phyloP scores from a whole-genome alignment of 352 stramenopile species.

The Saprolegnia parasitica region DNA sequence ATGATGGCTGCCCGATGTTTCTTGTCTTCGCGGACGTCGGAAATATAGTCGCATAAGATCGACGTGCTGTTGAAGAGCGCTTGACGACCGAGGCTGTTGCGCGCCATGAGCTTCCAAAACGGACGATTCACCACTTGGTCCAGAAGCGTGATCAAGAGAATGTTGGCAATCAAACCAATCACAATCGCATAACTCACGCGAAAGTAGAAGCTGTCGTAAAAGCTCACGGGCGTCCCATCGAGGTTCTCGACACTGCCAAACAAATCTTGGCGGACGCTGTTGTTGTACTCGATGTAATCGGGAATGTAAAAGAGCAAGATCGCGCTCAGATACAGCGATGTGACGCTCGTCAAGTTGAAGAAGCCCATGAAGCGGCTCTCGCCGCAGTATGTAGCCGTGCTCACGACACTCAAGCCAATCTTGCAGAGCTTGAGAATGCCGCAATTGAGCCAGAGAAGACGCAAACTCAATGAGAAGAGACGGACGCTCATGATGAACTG shows the following conservation, averaged over 20 bases:
- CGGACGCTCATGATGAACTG: background rate
- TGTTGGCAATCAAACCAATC: slow-evolving; percentile 7
- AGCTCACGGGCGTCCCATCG: background rate
- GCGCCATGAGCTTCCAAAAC: background rate
- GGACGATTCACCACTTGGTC: slow-evolving; percentile 9
- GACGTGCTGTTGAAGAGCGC: slow-evolving; percentile 24
- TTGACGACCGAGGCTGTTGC: slow-evolving; percentile 14
- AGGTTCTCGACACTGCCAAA: slow-evolving; percentile 1
- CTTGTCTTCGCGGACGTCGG: too few species aligned
- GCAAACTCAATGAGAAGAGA: slow-evolving; percentile 8
- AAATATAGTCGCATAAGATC: slow-evolving; percentile 1
- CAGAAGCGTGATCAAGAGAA: background rate
- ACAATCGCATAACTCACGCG: background rate
- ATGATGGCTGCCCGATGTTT: background rate
- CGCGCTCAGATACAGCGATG: slow-evolving; percentile 12
- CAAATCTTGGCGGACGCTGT: background rate
- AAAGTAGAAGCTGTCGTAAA: slow-evolving; percentile 19
- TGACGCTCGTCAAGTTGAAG: slow-evolving; percentile 17
- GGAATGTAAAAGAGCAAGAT: slow-evolving; percentile 27
- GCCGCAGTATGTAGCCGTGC: slow-evolving; percentile 1
- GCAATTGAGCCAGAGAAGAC: slow-evolving; percentile 23
- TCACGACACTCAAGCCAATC: background rate
- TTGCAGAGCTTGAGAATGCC: slow-evolving; percentile 19
- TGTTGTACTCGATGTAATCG: slow-evolving; percentile 23
- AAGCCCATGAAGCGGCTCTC: background rate